Conservation (phyloP, 2,329 filamentous ascomycete species). For the Talaromyces rugulosus region DNA sequence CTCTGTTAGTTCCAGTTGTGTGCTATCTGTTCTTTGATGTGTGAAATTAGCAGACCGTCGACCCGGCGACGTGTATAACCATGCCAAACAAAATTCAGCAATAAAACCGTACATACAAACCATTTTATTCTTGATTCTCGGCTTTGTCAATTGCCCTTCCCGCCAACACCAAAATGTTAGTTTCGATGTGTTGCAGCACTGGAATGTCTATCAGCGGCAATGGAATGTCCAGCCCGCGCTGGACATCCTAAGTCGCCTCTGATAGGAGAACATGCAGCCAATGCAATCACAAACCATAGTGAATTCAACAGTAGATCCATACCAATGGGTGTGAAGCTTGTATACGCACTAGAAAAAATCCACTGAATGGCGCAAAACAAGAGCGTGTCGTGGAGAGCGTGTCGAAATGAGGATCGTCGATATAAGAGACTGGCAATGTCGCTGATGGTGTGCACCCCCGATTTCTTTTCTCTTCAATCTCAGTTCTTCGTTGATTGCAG, state of each 20-base stretch:
- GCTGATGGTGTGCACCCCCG: neutral
- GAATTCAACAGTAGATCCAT: slow-evolving; percentile 11
- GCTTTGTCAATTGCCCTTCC: neutral
- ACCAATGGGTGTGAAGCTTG: neutral
- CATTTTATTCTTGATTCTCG: neutral
- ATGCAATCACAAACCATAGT: neutral
- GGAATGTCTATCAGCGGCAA: neutral
- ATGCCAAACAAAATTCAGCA: neutral
- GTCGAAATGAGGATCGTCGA: neutral
- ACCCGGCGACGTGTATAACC: neutral
- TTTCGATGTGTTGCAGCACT: neutral
- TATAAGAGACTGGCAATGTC: slow-evolving; percentile 8
- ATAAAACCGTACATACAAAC: neutral
- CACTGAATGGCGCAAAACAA: neutral
- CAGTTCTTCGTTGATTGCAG: neutral
- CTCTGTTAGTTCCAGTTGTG: neutral
- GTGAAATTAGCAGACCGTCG: neutral
- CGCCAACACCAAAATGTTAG: neutral
- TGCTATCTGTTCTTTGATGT: neutral
- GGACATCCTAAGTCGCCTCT: neutral
- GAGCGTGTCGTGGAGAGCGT: neutral
- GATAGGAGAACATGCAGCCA: neutral
- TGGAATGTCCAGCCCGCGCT: neutral
- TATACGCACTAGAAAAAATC: neutral
- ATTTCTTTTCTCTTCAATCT: neutral